Percentiles rank a stretch among this genome's conserved stretches.
These are phyloP conservation scores for Boletus pseudo-olivaceus DNA, from an alignment of 768 basidiomycete species.

Conservation along the genomic window DNA sequence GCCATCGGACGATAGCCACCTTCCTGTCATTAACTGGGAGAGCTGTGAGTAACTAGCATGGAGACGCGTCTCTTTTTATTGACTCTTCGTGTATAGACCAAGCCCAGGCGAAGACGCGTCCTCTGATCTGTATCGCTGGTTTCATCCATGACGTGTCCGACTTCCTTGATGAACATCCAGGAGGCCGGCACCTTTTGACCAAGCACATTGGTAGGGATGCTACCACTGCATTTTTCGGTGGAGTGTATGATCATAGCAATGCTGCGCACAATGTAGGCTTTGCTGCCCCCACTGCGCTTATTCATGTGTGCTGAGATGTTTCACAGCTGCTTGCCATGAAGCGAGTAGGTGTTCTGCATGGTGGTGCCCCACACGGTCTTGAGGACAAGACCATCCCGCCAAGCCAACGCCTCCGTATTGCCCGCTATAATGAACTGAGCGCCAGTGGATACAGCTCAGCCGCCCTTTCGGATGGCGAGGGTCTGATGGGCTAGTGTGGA, in stretches of 20 bases:
- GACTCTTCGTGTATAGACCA: conserved; percentile 48
- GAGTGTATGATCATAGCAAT: conserved; percentile 86
- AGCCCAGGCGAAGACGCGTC: conserved; percentile 73
- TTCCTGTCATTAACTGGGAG: conserved; percentile 85
- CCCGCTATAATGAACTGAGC: conserved; percentile 54
- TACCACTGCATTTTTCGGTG: conserved; percentile 92
- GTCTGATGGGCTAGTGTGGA: conserved; percentile 37
- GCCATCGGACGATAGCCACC: conserved; percentile 71
- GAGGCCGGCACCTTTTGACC: conserved; percentile 79
- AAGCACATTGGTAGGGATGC: conserved; percentile 89
- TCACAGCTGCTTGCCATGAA: conserved; percentile 42
- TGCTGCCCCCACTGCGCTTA: rapidly evolving
- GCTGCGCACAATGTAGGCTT: conserved; percentile 75
- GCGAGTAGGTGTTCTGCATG: conserved; percentile 52
- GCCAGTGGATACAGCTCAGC: conserved; percentile 52
- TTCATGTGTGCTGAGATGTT: conserved; percentile 3
- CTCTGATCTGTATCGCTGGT: conserved; percentile 82
- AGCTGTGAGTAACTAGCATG: conserved; percentile 52
- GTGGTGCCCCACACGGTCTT: conserved; percentile 49
- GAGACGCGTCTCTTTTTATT: background rate
- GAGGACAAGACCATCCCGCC: conserved; percentile 70
- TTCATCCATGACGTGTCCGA: conserved; percentile 88
- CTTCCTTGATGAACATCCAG: conserved; percentile 90
- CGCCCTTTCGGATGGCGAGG: conserved; percentile 57
- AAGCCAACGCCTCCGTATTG: conserved; percentile 67